Conservation (phyloP, 176 grass and related monocot genomes). For the Oryza brachyantha region DNA sequence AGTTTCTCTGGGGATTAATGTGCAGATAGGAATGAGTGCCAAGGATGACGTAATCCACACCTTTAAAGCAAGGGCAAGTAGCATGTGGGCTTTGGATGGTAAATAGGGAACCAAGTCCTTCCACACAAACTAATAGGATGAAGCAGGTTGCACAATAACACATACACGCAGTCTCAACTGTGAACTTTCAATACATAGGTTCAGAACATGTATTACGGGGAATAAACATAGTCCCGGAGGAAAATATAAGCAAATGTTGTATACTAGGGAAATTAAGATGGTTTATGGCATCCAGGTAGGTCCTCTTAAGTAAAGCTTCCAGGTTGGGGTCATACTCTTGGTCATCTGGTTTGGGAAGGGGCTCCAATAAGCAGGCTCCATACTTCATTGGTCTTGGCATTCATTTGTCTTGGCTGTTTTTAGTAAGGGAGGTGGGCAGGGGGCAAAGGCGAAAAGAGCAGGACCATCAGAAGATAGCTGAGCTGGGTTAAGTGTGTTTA, state of each 20-base stretch:
- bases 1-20: not conserved
- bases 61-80: conserved; percentile 20
- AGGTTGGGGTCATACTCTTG: conserved; percentile 53
- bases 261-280: conserved; percentile 40
- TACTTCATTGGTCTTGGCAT: conserved; percentile 64
- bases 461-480: conserved; percentile 58
- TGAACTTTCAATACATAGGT: conserved; percentile 51
- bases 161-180: conserved; percentile 41
- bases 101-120: conserved; percentile 32
- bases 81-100: conserved; percentile 21
- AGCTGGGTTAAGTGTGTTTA: conserved; percentile 53
- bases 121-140: conserved; percentile 40
- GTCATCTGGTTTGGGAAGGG: conserved; percentile 76
- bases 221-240: conserved; percentile 50
- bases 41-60: not conserved
- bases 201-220: conserved; percentile 40
- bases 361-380: conserved; percentile 66
- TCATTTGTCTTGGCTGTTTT: conserved; percentile 29
- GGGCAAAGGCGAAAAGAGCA: conserved; percentile 52
- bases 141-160: conserved; percentile 33
- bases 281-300: conserved; percentile 43
- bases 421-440: conserved; percentile 33
- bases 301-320: conserved; percentile 62
- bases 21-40: not conserved
- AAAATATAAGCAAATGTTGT: conserved; percentile 50